Evolutionary conservation across 495 filamentous ascomycete genomes (phyloP), one percentile per base, ranked within the genome.

Genomic region (Annulohypoxylon bovei): DNA sequence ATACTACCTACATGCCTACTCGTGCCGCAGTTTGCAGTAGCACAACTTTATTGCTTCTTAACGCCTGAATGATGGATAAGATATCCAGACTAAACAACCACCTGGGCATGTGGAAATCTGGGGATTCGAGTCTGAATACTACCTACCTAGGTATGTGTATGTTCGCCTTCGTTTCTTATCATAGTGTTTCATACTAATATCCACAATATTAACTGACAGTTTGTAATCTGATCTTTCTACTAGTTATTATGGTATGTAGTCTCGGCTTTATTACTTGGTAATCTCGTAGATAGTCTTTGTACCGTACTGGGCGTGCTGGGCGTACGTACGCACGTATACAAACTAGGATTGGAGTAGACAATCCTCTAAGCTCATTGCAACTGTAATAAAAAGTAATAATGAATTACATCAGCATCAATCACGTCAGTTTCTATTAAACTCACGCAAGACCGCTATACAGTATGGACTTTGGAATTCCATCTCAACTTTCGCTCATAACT

Each of bases 381-480:
- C 25, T 22, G 14, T 35, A 55, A 55, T 55, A 55, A 56, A 56
- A 37, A 63, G 32, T n/a, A 62, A 62, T 27, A 49, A 59, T 54
- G 62, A 66, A 70, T 70, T 73, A 70, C 71, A 70, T 73, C 71
- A 70, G 66, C 66, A 32, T 16, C 42, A 47, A 70, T 67, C 71
- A 73, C 71, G 71, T 70, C 71, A 73, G 66, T 67, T 62, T 30
- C 62, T 44, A 30, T 58, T 8, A 58, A 11, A 33, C 27, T 73
- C 40, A 58, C 71, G 71, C 67, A 59, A 73, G 55, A 69, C 6
- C 25, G 27, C 28, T 20, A 62, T 37, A 54, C 37, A 40, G 27
- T 23, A 18, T 28, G 20, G 20, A 28, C 32, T 56, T 18, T 18
- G 32, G 8, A 20, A 18, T 12, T 42, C 39, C 39, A 56, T 39